A percentile compares a stretch with the other conserved stretches of the same genome.
Evolutionary conservation across 2,329 filamentous ascomycete species (phyloP).

Genomic region (Pestalotiopsis sp.): DNA sequence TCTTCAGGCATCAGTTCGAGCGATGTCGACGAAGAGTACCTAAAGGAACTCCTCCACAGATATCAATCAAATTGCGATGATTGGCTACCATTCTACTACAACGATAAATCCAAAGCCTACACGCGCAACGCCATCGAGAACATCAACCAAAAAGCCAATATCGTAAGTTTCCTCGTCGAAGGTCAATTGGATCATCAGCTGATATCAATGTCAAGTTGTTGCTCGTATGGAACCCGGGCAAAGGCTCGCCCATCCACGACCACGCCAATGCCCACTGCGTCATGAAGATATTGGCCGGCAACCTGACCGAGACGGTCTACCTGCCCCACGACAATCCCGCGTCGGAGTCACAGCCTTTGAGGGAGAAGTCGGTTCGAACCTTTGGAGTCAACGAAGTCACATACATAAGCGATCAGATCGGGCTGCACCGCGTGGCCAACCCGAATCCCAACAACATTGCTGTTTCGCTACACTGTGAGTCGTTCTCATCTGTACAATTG

Average conservation of each 20-base stretch:
- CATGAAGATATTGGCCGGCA: slow-evolving; percentile 34
- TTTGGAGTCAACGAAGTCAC: slow-evolving; percentile 9
- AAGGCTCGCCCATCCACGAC: slow-evolving; percentile 36
- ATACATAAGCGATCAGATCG: slow-evolving; percentile 13
- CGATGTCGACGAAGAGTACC: background rate
- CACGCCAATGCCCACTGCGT: slow-evolving; percentile 38
- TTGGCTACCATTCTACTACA: slow-evolving; percentile 1
- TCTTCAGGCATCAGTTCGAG: background rate
- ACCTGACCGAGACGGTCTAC: slow-evolving; percentile 5
- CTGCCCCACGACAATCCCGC: background rate
- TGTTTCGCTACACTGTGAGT: slow-evolving; percentile 5
- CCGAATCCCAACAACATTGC: background rate
- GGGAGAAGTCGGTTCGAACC: background rate
- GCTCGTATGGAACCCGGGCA: slow-evolving; percentile 36
- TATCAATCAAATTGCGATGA: background rate
- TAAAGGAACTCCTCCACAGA: background rate
- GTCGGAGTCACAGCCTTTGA: background rate
- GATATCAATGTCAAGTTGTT: background rate
- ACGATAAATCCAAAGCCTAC: background rate
- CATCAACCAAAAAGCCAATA: background rate
- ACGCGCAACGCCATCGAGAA: slow-evolving; percentile 2
- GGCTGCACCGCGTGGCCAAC: background rate
- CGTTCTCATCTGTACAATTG: background rate
- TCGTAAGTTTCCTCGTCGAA: background rate
- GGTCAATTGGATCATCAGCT: background rate